These are phyloP conservation scores for Mortierella sp. DNA, from an alignment of 371 early-diverging fungal genomes.

Conservation along the genomic window DNA sequence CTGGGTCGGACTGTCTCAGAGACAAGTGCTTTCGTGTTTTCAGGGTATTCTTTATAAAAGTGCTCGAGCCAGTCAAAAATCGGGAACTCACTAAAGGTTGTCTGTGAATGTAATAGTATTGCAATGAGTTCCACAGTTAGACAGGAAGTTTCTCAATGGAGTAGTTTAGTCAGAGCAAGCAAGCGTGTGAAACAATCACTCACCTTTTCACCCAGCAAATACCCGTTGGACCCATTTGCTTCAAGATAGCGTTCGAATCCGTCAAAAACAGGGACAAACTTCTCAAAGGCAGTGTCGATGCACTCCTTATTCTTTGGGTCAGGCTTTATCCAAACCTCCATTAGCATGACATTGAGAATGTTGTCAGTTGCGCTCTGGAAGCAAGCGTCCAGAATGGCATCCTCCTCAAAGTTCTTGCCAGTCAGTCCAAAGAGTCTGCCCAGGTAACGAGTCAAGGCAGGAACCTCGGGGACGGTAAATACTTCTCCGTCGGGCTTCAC, in stretches of 20 bases:
- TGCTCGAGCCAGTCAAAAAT: constrained; percentile 44
- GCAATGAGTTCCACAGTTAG: neutral
- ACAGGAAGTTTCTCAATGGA: too few relatives aligned
- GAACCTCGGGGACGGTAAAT: constrained; percentile 25
- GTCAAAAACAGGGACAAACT: constrained; percentile 23
- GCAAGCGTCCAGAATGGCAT: constrained; percentile 27
- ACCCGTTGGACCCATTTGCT: constrained; percentile 51
- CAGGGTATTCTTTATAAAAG: constrained; percentile 28
- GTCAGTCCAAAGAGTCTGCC: constrained; percentile 33
- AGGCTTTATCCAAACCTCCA: constrained; percentile 37
- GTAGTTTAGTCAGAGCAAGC: neutral
- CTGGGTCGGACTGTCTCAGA: constrained; percentile 39
- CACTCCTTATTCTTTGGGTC: constrained; percentile 25
- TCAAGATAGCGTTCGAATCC: constrained; percentile 39
- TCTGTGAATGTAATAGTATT: constrained; percentile 4
- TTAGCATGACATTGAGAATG: constrained; percentile 22
- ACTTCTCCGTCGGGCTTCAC: constrained; percentile 34
- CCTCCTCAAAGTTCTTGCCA: constrained; percentile 33
- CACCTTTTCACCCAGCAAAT: constrained; percentile 40
- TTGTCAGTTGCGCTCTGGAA: constrained; percentile 24
- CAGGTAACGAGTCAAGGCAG: constrained; percentile 33
- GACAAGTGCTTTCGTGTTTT: constrained; percentile 24
- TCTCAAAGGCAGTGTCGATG: constrained; percentile 23
- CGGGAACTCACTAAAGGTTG: constrained; percentile 44
- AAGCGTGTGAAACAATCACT: neutral